Conservation (phyloP, 306 rosid genomes). For the Castanea sativa region DNA sequence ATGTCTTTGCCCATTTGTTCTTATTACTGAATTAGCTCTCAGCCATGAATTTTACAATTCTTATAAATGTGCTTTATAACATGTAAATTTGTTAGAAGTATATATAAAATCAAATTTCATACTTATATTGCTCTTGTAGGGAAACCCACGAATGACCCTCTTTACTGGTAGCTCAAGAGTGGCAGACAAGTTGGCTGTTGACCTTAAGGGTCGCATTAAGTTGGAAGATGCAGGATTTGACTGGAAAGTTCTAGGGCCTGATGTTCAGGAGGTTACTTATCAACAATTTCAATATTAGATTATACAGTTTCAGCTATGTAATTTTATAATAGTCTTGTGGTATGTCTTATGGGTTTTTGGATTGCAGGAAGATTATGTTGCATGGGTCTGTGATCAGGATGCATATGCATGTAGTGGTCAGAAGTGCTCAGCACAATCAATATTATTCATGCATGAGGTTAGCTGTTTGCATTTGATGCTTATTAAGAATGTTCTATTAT, state of each 20-base stretch:
- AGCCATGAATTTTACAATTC: neutral
- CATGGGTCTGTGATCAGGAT: constrained; percentile 99
- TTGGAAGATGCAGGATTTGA: constrained; percentile 99
- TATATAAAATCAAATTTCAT: constrained; percentile 19
- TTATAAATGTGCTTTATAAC: neutral
- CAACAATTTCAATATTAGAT: neutral
- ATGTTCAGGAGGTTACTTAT: constrained; percentile 78
- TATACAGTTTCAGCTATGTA: constrained; percentile 7
- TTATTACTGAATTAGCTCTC: neutral
- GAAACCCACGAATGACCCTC: constrained; percentile 87
- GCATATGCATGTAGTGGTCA: constrained; percentile 99
- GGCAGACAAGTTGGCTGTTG: constrained; percentile 85
- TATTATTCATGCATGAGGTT: constrained; percentile 93
- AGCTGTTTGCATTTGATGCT: constrained; percentile 22
- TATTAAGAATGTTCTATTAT: neutral
- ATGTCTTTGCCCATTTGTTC: neutral
- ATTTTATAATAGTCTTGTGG: constrained; percentile 12
- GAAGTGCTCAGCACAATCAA: constrained; percentile 94
- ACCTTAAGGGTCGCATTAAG: constrained; percentile 81
- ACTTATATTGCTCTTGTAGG: constrained; percentile 45
- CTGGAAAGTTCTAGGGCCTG: constrained; percentile 97
- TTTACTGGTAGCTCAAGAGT: constrained; percentile 98
- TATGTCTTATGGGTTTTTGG: constrained; percentile 22
- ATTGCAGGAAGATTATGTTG: constrained; percentile 77
- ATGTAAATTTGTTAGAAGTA: neutral